Conservation (phyloP, 805 yeast genomes). For the Ogataea methanolica region DNA sequence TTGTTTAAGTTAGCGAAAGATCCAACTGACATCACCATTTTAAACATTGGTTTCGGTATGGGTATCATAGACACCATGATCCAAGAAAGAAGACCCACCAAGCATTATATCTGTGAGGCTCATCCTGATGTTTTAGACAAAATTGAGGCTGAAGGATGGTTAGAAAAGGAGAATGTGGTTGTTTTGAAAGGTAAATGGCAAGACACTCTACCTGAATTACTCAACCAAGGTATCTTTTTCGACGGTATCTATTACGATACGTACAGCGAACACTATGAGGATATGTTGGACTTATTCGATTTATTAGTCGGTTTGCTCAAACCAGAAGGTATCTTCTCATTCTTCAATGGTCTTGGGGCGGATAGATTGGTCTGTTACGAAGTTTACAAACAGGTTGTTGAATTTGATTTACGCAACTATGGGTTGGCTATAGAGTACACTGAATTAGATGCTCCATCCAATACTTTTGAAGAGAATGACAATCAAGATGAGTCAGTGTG, state of each 20-base stretch:
- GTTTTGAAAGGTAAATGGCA: conserved; percentile 93
- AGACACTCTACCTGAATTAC: conserved; percentile 61
- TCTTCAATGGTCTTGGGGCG: conserved; percentile 88
- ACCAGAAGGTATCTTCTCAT: conserved; percentile 81
- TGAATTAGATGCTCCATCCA: conserved; percentile 42
- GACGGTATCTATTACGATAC: conserved; percentile 95
- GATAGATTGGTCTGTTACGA: conserved; percentile 72
- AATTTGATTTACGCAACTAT: conserved; percentile 70
- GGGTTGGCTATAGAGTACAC: conserved; percentile 65
- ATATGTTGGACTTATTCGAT: conserved; percentile 84
- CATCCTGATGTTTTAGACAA: conserved; percentile 84
- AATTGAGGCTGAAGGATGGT: conserved; percentile 77
- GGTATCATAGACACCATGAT: conserved; percentile 88
- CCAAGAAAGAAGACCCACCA: conserved; percentile 49
- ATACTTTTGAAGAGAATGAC: conserved; percentile 32
- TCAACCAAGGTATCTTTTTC: conserved; percentile 65
- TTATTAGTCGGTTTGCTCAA: conserved; percentile 73
- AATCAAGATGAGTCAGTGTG: conserved; percentile 43
- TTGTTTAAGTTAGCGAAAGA: conserved; percentile 46
- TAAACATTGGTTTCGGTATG: conserved; percentile 95
- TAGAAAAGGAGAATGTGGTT: conserved; percentile 63
- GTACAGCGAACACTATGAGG: conserved; percentile 85
- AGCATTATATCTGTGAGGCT: conserved; percentile 89
- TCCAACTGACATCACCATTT: conserved; percentile 41
- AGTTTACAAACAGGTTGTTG: conserved; percentile 80